Evolutionary conservation across 2,329 filamentous ascomycete species (phyloP), one percentile per base, ranked within the genome.

Genomic region (Mariannaea elegans): DNA sequence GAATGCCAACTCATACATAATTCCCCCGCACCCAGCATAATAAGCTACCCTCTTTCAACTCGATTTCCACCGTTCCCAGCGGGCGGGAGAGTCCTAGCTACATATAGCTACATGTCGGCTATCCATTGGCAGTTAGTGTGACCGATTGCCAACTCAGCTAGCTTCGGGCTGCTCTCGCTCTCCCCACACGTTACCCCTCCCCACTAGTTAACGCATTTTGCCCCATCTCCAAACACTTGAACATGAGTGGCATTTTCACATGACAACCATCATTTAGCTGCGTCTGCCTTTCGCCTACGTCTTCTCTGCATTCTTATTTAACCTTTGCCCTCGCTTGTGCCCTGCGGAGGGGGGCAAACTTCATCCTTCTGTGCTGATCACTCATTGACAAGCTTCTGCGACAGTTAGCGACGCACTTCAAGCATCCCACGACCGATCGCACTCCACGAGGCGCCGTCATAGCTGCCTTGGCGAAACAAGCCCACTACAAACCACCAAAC

Each of bases 401-500:
- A 38, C 23, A 59, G 56, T 36, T 32, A 14, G 8, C 44, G 23
- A 47, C 48, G 27, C 49, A 21, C 12, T 14, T 36, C 32, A 27
- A 27, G 24, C 31, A 16, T 39, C 21, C 36, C 7, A 3, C 34
- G 10, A 42, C 29, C 18, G 36, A 45, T 38, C 46, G 21, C 38
- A 27, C 18, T 16, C 18, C 54, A 36, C 32, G 36, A 34, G 48
- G 34, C 27, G 34, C 31, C 47, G 55, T 48, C 41, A 52, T 41
- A 52, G 56, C 48, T 59, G 56, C 56, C 56, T 53, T 42, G 36
- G 27, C 48, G 21, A 41, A 47, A 42, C n/a, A 36, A 52, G 24
- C 24, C 19, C 42, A 38, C 38, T 23, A 38, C 21, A 12, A 34
- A 36, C 16, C 21, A 44, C 13, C 49, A 27, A 42, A 48, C 42